phyloP scores from a whole-genome alignment of 176 grass and related monocot genomes.

The Cocos nucifera region DNA sequence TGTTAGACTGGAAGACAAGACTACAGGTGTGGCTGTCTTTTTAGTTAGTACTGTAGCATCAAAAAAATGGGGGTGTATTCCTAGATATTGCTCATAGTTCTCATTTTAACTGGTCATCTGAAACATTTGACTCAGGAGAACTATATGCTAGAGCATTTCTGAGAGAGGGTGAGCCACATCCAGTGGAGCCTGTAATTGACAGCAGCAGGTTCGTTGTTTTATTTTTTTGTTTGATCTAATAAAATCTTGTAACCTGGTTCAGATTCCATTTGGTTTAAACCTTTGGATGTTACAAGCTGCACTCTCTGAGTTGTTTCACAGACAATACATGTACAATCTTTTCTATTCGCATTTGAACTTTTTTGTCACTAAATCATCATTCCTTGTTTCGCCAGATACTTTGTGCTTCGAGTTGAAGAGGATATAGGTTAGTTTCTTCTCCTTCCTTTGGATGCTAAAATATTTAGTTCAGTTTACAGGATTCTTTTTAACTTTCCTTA shows the following conservation, averaged over 20 bases:
- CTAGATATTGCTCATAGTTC: neutral
- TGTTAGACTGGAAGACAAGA: slow-evolving; percentile 85
- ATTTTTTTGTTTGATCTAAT: neutral
- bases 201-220: slow-evolving; percentile 59
- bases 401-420: slow-evolving; percentile 85
- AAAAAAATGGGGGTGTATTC: neutral
- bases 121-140: slow-evolving; percentile 47
- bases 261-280: too few species aligned
- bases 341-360: too few species aligned
- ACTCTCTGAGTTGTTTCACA: too few species aligned
- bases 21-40: slow-evolving; percentile 38
- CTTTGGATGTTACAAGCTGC: too few species aligned
- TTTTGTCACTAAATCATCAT: neutral
- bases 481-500: too few species aligned
- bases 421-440: slow-evolving; percentile 54
- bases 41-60: neutral
- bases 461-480: too few species aligned
- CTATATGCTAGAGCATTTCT: slow-evolving; percentile 90
- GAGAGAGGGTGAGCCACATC: slow-evolving; percentile 76
- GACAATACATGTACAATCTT: too few species aligned
- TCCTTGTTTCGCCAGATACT: slow-evolving; percentile 58
- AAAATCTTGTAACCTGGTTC: neutral
- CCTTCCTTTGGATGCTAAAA: neutral
- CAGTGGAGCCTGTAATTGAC: slow-evolving; percentile 90
- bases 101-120: slow-evolving; percentile 16